Base-by-base conservation (phyloP, 2,329 filamentous ascomycete species). In the Atkinsonella hypoxylon region DNA sequence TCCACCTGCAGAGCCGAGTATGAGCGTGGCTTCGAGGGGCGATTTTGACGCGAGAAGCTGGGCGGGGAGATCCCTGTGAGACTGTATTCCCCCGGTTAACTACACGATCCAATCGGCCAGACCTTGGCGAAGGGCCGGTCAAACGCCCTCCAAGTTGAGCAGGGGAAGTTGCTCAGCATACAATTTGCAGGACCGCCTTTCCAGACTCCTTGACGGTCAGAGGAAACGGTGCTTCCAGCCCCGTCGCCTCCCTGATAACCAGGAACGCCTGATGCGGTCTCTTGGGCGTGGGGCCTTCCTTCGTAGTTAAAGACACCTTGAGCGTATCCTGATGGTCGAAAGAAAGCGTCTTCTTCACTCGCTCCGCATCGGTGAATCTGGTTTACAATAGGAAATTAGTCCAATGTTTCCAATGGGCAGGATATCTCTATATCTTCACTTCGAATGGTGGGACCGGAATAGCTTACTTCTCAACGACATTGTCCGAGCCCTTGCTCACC, bases 241-340 rank as follows among this genome's bases (percentile, higher is more conserved):
- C 88, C 11, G 82, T 83, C 12, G 75, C 72, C 59, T 97, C 89
- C 59, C 80, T 83, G 52, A 98, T 70, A 15, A 93, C 76, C 49
- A 98, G 76, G 73, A 96, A 96, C 6, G 89, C 89, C 70, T 98
- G 93, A 69, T 98, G 93, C 59, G 93, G 89, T 57, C 87, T 82
- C 75, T 89, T 91, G 45, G 80, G 77, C 59, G 82, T 83, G 68
- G 82, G 82, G 63, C 79, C 83, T 62, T 95, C 88, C 64, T 85
- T 85, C 9, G 88, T 78, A 34, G 89, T 95, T 61, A 98, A 72
- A 57, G 82, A 70, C 57, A 98, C 72, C 73, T 93, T 95, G 62
- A 97, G 74, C 41, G 82, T 81, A 63, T 94, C 89, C 49, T 78
- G 67, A 49, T 76, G 68, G 55, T 81, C 79, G 55, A 97, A 73